phyloP scores from a whole-genome alignment of 2,329 filamentous ascomycete species.

The Talaromyces amestolkiae region DNA sequence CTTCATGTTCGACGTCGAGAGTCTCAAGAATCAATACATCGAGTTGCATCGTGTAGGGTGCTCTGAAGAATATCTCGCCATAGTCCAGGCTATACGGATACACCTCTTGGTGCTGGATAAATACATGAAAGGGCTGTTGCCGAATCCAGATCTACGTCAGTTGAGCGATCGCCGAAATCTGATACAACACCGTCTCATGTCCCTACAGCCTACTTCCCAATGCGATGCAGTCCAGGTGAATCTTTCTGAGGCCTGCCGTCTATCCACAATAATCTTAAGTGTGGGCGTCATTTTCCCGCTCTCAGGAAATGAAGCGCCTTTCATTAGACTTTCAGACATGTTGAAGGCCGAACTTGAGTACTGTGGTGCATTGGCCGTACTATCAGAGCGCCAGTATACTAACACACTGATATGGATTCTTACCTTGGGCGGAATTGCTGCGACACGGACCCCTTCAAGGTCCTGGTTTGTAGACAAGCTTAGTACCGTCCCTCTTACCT shows the following conservation, averaged over 20 bases:
- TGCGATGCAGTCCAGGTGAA: constrained; percentile 17
- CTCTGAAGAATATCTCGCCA: constrained; percentile 23
- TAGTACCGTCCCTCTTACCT: background rate
- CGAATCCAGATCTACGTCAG: constrained; percentile 17
- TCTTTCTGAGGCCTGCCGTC: constrained; percentile 23
- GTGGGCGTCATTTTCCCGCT: constrained; percentile 30
- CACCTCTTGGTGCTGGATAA: background rate
- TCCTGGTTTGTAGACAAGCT: constrained; percentile 4
- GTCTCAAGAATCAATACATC: background rate
- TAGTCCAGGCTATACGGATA: constrained; percentile 21
- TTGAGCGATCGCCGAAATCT: constrained; percentile 28
- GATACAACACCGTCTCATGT: constrained; percentile 30
- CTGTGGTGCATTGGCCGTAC: background rate
- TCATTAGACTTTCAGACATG: constrained; percentile 22
- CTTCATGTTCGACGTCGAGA: background rate
- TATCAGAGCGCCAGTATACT: constrained; percentile 5
- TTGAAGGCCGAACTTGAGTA: background rate
- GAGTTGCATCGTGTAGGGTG: constrained; percentile 20
- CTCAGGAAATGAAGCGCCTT: constrained; percentile 27
- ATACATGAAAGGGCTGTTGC: constrained; percentile 18
- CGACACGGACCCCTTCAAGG: background rate
- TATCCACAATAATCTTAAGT: constrained; percentile 28
- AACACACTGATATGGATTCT: constrained; percentile 20
- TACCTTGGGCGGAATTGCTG: constrained; percentile 9
- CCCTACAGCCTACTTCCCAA: constrained; percentile 20